Evolutionary conservation across 495 filamentous ascomycete genomes (phyloP).

Genomic region (Penicillium ochrochloron): DNA sequence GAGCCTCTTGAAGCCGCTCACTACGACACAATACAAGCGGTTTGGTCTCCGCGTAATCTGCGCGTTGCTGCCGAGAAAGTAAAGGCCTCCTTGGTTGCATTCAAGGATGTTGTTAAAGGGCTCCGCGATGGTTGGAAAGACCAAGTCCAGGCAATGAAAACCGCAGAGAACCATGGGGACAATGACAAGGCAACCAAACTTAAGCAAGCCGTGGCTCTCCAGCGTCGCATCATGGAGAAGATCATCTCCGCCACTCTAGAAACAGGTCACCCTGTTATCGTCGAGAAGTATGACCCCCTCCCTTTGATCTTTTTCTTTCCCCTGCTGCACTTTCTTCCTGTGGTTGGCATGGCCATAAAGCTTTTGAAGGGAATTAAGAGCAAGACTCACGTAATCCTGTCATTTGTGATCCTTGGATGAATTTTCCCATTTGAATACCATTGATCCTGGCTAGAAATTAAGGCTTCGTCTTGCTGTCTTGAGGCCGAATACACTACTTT

Average conservation of each 20-base stretch:
- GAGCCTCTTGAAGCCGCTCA: constrained; percentile 58
- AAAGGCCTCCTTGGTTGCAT: constrained; percentile 56
- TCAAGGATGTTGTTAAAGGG: constrained; percentile 65
- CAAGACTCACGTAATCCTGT: constrained; percentile 40
- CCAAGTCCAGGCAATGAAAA: constrained; percentile 60
- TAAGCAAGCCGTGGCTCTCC: constrained; percentile 55
- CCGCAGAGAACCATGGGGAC: constrained; percentile 58
- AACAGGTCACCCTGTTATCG: constrained; percentile 65
- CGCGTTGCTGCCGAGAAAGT: constrained; percentile 51
- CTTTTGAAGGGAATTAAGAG: constrained; percentile 42
- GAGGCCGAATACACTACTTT: constrained; percentile 13
- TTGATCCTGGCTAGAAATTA: constrained; percentile 36
- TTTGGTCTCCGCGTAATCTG: constrained; percentile 65
- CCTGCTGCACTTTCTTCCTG: constrained; percentile 17
- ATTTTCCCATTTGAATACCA: constrained; percentile 17
- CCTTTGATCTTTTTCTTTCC: constrained; percentile 18
- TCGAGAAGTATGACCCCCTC: constrained; percentile 61
- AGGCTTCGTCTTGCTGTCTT: constrained; percentile 15
- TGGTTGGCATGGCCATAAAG: constrained; percentile 39
- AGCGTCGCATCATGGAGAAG: constrained; percentile 61
- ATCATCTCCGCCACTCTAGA: constrained; percentile 64
- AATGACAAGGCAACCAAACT: constrained; percentile 44
- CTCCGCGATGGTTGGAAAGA: constrained; percentile 66
- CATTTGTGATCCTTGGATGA: constrained; percentile 32
- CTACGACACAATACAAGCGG: constrained; percentile 67